Evolutionary conservation across 768 basidiomycete species (phyloP), one percentile per base, ranked within the genome.

Genomic region (Epithele typhae): DNA sequence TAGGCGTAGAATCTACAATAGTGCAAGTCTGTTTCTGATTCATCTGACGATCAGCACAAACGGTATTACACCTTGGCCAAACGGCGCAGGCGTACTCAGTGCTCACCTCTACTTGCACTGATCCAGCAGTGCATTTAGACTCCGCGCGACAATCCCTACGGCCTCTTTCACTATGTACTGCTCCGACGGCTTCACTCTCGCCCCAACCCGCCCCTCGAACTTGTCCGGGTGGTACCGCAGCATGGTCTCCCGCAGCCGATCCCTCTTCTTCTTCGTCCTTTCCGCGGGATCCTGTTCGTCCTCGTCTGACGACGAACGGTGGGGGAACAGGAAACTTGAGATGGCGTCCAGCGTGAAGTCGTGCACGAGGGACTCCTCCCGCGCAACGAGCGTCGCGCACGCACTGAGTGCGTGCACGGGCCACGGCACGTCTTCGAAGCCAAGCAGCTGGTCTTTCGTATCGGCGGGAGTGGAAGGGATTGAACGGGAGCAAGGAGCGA

Each of bases 211-310:
- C 17, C 87, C 84, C 60, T 89, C 84, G 44, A 88, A 88, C 60
- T 89, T 89, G 63, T 89, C 87, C 2, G 87, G 87, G 59, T 89
- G 87, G 60, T 84, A 89, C 17, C 85, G 80, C 21, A 87, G 62
- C 56, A 87, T 72, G 0, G 82, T 74, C 64, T 87, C 85, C 55
- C 82, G 70, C 37, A 87, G 57, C 51, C 73, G 81, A 17, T 87
- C 82, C 39, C 72, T 67, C 25, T 68, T 70, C 59, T 73, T 77
- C 62, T 70, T 77, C 25, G 62, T 59, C 48, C 48, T 17, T 65
- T 68, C 40, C 49, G 59, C 18, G 52, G n/a, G n/a, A n/a, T n/a
- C n/a, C n/a, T n/a, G n/a, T n/a, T 42, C 17, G 42, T 38, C 21
- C 32, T 33, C 24, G n/a, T 8, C n/a, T 18, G 40, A 18, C 14